phyloP scores from a whole-genome alignment of 2,329 filamentous ascomycete species.

The Fonsecaea erecta region DNA sequence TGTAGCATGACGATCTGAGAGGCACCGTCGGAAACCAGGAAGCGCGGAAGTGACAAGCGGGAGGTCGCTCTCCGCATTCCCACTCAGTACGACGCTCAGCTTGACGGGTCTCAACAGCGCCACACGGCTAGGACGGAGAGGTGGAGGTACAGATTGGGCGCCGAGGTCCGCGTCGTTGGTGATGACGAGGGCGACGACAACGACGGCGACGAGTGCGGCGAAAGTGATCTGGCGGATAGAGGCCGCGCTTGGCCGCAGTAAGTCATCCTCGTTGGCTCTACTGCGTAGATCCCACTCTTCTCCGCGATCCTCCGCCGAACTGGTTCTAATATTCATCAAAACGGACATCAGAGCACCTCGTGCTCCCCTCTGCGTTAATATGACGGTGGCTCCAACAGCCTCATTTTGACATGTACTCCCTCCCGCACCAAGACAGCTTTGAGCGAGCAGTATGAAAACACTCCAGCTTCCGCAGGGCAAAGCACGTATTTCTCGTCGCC shows the following conservation, averaged over 20 bases:
- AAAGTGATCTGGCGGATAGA: slow-evolving; percentile 34
- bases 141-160: slow-evolving; percentile 3
- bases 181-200: slow-evolving; percentile 5
- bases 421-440: not conserved
- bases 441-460: not conserved
- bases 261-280: not conserved
- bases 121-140: slow-evolving; percentile 9
- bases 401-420: not conserved
- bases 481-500: not conserved
- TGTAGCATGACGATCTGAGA: slow-evolving; percentile 77
- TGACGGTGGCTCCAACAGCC: not conserved
- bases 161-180: slow-evolving; percentile 26
- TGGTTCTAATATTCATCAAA: not conserved
- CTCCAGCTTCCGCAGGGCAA: not conserved
- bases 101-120: no score
- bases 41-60: no score
- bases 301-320: slow-evolving; percentile 10
- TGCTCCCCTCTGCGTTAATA: not conserved
- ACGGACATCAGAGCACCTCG: not conserved
- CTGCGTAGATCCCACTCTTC: not conserved
- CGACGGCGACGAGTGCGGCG: slow-evolving; percentile 31
- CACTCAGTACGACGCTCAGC: slow-evolving; percentile 70
- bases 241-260: slow-evolving; percentile 15
- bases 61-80: no score
- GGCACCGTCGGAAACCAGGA: slow-evolving; percentile 84